These are phyloP conservation scores for Theobroma cacao DNA, from an alignment of 345 rosid genomes.

Conservation along the genomic window DNA sequence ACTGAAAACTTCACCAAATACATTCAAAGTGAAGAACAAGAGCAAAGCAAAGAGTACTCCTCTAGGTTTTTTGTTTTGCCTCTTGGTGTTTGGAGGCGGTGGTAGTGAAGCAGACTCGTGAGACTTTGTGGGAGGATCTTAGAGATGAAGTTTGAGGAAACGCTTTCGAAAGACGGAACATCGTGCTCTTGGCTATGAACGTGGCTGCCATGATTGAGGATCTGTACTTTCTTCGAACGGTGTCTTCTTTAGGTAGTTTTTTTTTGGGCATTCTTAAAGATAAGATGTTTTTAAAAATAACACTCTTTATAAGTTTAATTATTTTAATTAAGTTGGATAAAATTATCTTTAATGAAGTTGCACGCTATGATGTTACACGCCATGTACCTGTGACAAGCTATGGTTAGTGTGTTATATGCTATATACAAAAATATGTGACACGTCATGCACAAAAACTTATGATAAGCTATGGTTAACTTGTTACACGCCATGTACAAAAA, in stretches of 20 bases:
- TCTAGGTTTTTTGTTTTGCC: neutral
- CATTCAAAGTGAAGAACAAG: neutral
- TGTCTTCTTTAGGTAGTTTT: neutral
- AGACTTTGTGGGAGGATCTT: conserved; percentile 18
- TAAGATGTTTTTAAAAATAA: no score
- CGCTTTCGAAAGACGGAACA: conserved; percentile 24
- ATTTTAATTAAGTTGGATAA: no score
- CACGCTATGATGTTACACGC: no score
- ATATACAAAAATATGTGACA: no score
- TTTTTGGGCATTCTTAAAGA: no score
- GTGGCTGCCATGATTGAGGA: conserved; percentile 29
- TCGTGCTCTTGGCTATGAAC: conserved; percentile 17
- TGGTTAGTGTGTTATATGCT: no score
- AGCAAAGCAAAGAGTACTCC: neutral
- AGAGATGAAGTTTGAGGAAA: conserved; percentile 15
- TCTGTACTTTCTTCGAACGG: neutral
- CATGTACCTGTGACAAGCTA: no score
- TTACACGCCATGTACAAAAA: no score
- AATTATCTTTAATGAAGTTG: no score
- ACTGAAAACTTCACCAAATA: neutral
- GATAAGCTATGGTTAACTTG: no score
- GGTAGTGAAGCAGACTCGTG: conserved; percentile 35
- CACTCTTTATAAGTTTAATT: no score
- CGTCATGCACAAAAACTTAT: no score
- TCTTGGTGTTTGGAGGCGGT: conserved; percentile 27